Base-by-base conservation (phyloP, 306 rosid species). In the Rosa chinensis region DNA sequence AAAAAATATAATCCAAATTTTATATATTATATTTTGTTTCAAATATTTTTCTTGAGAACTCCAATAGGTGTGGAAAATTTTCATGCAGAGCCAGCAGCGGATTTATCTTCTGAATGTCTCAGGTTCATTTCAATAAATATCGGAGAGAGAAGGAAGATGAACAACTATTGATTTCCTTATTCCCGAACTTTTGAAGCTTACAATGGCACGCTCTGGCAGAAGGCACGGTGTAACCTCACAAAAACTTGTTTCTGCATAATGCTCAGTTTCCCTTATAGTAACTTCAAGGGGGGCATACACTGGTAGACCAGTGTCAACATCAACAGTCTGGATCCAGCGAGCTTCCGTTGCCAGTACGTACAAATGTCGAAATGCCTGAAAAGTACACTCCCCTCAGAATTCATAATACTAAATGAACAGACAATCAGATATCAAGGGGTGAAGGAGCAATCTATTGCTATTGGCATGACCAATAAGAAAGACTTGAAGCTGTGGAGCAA, bases 341-440 rank as follows among this genome's bases (percentile, higher is more conserved):
- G 99, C 97, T 90, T 94, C 99, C 0, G 97, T 91, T 77, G 97
- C 97, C 83, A 92, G 99, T 72, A 94, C 94, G 63, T 92, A 94
- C 8, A 94, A 86, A 86, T 94, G 99, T 74, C 99, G 91, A 83
- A 94, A 94, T 71, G 99, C 97, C 99, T 92, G 87, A n/a, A 83
- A 73, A 74, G 66, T 25, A 61, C 66, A 79, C 55, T 42, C 84
- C 62, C 81, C 25, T 86, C 76, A 92, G 72, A 84, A 68, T 74
- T 52, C 28, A 62, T 48, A 20, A 74, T 32, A 40, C 35, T 66
- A 68, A 44, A 64, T 77, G 64, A 32, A 77, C 66, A 66, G 44
- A 77, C 76, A 76, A 76, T 32, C 39, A 8, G 70, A 32, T 58
- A 75, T 79, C 44, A 44, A 70, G n/a, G 67, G 42, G 28, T 49